Evolutionary conservation across 2,329 filamentous ascomycete species (phyloP), one percentile per base, ranked within the genome.

Genomic region (Aspergillus tubingensis): DNA sequence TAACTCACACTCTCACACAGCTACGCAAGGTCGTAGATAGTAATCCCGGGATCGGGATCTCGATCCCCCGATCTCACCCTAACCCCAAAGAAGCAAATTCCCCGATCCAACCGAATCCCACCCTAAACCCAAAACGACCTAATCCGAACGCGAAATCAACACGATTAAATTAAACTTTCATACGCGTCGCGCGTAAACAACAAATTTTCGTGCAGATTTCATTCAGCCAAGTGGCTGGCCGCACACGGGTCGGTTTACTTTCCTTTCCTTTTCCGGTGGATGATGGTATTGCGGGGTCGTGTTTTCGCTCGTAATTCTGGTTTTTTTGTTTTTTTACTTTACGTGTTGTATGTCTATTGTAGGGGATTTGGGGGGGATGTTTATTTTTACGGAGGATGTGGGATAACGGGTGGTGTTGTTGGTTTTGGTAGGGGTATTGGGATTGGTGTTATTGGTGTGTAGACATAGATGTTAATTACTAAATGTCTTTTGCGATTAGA

Each of bases 111-210:
- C 30, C 13, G 11, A 32, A 2, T 27, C 23, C 15, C 23, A 11
- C 38, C 15, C 41, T 55, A 47, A 36, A 8, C 52, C 38, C 21
- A 19, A 44, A n/a, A 3, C 7, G 10, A 41, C 15, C 17, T 55
- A 60, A 57, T 10, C 4, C 25, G 7, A 61, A 58, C 65, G 65
- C 53, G 67, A 68, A 65, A 68, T 65, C n/a, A 55, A 8, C 53
- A 47, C 53, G 53, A 11, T 32, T 0, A 10, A 44, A 44, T 44
- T 44, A 44, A 44, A 44, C 19, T 44, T 44, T 43, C 11, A 48
- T 23, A 63, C 60, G 56, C 59, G 56, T 61, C n/a, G 32, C 44
- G 50, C 44, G 50, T 55, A 57, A 56, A 50, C 32, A 41, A 19
- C 43, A 32, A 27, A 27, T 58, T 43, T 57, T 57, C 3, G 44